These are phyloP conservation scores for Tetrapisispora namnaoensis DNA, from an alignment of 805 yeast genomes.

Conservation along the genomic window DNA sequence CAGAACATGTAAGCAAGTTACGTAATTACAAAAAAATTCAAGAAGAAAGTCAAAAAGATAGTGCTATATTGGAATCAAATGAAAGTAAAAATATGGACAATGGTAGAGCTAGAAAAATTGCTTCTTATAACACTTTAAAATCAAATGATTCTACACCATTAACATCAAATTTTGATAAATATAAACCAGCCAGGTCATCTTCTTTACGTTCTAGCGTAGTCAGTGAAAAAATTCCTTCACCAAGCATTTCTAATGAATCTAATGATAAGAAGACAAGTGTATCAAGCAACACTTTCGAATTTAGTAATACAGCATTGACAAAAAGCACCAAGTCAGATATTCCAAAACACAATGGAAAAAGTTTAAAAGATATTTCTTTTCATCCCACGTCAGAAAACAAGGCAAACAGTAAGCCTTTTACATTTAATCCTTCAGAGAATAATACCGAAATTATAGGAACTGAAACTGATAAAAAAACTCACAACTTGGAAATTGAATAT, in stretches of 20 bases:
- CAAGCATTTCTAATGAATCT: slow-evolving; percentile 4
- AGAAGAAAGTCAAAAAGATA: not conserved
- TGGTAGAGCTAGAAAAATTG: not conserved
- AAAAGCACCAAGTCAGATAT: not conserved
- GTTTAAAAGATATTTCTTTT: not conserved
- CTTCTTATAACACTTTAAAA: not conserved
- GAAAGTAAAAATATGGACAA: not conserved
- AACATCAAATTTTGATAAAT: slow-evolving; percentile 15
- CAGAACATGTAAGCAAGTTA: slow-evolving; percentile 12
- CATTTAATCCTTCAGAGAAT: too few species aligned
- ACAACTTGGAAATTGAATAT: not conserved
- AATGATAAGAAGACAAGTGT: not conserved
- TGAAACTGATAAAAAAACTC: not conserved
- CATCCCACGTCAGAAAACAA: not conserved
- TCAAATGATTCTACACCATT: not conserved
- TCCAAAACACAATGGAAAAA: not conserved
- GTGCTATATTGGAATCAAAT: not conserved
- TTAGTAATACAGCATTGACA: not conserved
- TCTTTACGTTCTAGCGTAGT: slow-evolving; percentile 29
- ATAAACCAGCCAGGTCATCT: slow-evolving; percentile 32
- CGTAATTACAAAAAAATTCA: slow-evolving; percentile 1
- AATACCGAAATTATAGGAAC: not conserved
- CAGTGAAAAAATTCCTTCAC: slow-evolving; percentile 10
- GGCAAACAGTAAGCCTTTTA: not conserved
- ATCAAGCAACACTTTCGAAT: not conserved